Base-by-base conservation (phyloP, 257 asterid genomes). In the Gynochthodes officinalis region DNA sequence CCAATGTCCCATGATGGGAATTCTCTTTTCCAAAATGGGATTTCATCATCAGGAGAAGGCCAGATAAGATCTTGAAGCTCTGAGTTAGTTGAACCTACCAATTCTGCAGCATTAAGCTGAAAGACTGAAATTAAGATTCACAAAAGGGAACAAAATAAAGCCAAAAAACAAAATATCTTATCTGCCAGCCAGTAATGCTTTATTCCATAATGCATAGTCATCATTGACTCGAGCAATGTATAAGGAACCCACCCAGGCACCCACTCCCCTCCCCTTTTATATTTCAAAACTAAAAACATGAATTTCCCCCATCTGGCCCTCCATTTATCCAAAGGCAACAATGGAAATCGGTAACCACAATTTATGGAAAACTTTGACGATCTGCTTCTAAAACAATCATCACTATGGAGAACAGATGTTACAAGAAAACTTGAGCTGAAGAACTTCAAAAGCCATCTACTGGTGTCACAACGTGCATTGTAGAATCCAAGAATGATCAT, bases 21-120 rank as follows among this genome's bases (percentile, higher is more conserved):
- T 55, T 87, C 86, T 63, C 86, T 83, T 80, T 86, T 86, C 98
- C 96, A 92, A 59, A 92, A 90, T 40, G 96, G 91, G 74, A 77
- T 75, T 71, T 82, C 86, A 71, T 92, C 96, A 59, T 69, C 78
- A 2, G 98, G 96, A 80, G 92, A 88, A 77, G 96, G 98, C 98
- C 98, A 90, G 27, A 12, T 73, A 70, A 89, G 53, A 74, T 71
- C 69, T 62, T 65, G 79, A 59, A 69, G 71, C 55, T 75, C 82
- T 8, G 76, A 76, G 48, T 83, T 75, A 39, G 76, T 78, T 72
- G 85, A 78, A 67, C 50, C 76, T 69, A 69, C 80, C 64, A 52
- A 58, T 58, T 60, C 64, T 71, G 84, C 80, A 55, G 76, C 80
- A 67, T 75, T 81, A 74, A 79, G 81, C 96, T 90, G 87, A 69